Evolutionary conservation across 768 basidiomycete species (phyloP), one percentile per base, ranked within the genome.

Genomic region (Podaxis sp.): DNA sequence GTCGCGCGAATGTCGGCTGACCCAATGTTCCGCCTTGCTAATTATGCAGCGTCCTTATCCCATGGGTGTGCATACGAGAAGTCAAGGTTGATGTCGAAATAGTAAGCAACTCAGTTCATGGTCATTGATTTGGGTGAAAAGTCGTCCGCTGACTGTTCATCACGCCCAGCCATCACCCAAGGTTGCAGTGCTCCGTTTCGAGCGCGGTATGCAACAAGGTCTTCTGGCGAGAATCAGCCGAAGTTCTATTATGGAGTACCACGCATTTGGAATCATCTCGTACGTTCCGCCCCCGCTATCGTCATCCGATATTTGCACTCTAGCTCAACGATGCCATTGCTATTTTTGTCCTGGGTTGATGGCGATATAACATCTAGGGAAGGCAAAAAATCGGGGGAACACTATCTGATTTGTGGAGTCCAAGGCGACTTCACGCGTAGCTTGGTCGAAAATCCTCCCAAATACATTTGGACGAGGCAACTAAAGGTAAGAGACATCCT

Each of bases 151-250:
- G 48, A 54, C 59, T 61, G 67, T 25, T 67, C 46, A 42, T 25
- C 51, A 35, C 18, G 44, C 37, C 18, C 38, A 91, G 89, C 89
- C 91, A 42, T 92, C 91, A 47, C 84, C 87, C 13, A 92, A 91
- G 70, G 90, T 90, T 13, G 90, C 86, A 5, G 77, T 93, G 48
- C 77, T 93, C 64, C 87, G 89, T 52, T 91, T 91, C 66, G 80
- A 89, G 73, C 85, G 90, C 62, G 91, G 91, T 32, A 92, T 93
- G 90, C 90, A 92, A 70, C 91, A 92, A 68, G 90, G 91, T 50
- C 74, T 93, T 56, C 77, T 92, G 51, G 84, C 89, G 67, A 87
- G 91, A 67, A 84, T 93, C 71, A 88, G 88, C 72, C 88, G 90
- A 71, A 82, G 83, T 66, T 79, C 85, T 46, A 77, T 91, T 62